Evolutionary conservation across 345 rosid species (phyloP).

Genomic region (Tarenaya hassleriana): DNA sequence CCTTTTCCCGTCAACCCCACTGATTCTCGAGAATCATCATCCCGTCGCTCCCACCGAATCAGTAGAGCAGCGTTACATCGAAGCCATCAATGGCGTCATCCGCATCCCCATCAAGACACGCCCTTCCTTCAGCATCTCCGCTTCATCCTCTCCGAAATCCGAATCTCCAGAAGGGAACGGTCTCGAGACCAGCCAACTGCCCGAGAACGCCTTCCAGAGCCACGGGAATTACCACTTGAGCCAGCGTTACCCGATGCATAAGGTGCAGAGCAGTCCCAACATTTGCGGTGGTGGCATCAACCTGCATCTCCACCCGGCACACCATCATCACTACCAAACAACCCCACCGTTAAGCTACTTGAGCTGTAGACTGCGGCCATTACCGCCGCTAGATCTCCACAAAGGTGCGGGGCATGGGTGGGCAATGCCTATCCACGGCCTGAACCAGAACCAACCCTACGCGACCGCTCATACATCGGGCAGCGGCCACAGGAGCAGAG

Average conservation of each 20-base stretch:
- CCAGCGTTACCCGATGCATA: constrained; percentile 39
- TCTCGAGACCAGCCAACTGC: constrained; percentile 13
- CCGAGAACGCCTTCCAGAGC: constrained; percentile 24
- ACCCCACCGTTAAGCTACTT: constrained; percentile 21
- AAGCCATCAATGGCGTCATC: constrained; percentile 62
- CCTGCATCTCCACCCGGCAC: constrained; percentile 21
- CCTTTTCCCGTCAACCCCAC: constrained; percentile 51
- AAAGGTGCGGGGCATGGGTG: not conserved
- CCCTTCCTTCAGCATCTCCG: constrained; percentile 45
- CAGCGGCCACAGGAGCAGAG: constrained; percentile 29
- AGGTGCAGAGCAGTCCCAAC: constrained; percentile 69
- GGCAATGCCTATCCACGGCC: constrained; percentile 21
- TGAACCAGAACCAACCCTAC: constrained; percentile 17
- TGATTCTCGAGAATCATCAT: constrained; percentile 38
- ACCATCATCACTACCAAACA: constrained; percentile 33
- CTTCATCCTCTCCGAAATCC: constrained; percentile 56
- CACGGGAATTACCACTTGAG: constrained; percentile 21
- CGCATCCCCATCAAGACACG: constrained; percentile 34
- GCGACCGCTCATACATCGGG: constrained; percentile 27
- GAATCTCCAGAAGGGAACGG: constrained; percentile 44
- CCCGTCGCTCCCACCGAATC: constrained; percentile 28
- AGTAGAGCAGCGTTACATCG: constrained; percentile 67
- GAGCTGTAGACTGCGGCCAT: constrained; percentile 23
- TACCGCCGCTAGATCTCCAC: constrained; percentile 29
- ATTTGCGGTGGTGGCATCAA: constrained; percentile 29